Percentiles rank a stretch among this genome's conserved stretches.
Conservation (phyloP, 164 flowering plant genomes). For the Dillenia suffruticosa region DNA sequence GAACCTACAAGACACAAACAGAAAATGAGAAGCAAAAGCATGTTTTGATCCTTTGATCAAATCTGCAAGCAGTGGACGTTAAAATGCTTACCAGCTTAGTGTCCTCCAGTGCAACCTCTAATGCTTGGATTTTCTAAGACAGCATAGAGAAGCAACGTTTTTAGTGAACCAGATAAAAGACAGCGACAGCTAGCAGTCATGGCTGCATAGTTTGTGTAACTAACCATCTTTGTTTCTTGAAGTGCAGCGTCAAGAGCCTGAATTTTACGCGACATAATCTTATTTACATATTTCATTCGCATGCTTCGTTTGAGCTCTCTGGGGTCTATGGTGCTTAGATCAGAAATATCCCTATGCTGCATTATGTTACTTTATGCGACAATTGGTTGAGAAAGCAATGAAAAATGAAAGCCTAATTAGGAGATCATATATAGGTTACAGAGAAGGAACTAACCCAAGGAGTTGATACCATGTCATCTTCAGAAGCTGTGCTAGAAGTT, state of each 20-base stretch:
- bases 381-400: neutral
- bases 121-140: no score
- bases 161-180: no score
- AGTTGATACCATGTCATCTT: slow-evolving; percentile 13
- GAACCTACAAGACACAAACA: slow-evolving; percentile 20
- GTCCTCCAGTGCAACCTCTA: no score
- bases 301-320: slow-evolving; percentile 1
- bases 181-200: no score
- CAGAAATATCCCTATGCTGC: slow-evolving; percentile 16
- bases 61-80: no score
- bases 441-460: neutral
- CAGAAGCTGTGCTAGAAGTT: slow-evolving; percentile 9
- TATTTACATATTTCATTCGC: slow-evolving; percentile 5
- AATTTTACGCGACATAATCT: slow-evolving; percentile 23
- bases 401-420: neutral
- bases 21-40: neutral
- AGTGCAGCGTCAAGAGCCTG: slow-evolving; percentile 33
- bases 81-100: no score
- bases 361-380: slow-evolving; percentile 9
- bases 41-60: no score
- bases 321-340: neutral
- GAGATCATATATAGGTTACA: neutral
- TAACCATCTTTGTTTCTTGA: slow-evolving; percentile 36
- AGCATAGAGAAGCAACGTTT: no score
- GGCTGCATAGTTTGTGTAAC: slow-evolving; percentile 1